These are phyloP conservation scores for Fraxinus albicans DNA, from an alignment of 305 asterid genomes.

Conservation along the genomic window DNA sequence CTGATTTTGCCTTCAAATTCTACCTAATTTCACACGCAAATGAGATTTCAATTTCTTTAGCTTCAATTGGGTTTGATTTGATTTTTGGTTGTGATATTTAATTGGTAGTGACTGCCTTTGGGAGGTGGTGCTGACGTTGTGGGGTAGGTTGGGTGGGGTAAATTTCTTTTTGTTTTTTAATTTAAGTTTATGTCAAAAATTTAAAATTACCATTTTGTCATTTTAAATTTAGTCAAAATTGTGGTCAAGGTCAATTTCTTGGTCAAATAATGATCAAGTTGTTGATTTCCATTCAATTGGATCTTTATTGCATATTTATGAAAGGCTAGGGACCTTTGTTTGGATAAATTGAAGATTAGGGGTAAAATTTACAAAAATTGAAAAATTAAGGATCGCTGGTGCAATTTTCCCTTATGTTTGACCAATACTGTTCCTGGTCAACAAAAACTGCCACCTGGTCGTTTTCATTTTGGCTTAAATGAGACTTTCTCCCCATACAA, in stretches of 20 bases:
- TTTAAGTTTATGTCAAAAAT: not conserved
- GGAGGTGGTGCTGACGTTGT: not conserved
- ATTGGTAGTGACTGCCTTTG: not conserved
- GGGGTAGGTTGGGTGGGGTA: not conserved
- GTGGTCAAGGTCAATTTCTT: not conserved
- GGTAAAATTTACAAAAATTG: not conserved
- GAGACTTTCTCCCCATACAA: not conserved
- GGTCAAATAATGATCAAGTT: not conserved
- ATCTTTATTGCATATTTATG: not conserved
- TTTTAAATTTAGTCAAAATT: not conserved
- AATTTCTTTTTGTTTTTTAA: too few relatives aligned
- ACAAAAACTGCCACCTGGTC: not conserved
- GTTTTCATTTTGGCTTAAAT: not conserved
- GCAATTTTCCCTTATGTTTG: not conserved
- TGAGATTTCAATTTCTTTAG: not conserved
- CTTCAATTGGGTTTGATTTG: not conserved
- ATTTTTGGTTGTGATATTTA: not conserved
- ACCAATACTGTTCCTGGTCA: not conserved
- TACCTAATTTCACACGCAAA: not conserved
- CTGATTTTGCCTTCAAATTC: not conserved
- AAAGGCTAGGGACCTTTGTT: not conserved
- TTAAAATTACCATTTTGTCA: not conserved
- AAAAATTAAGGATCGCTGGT: not conserved
- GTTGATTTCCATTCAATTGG: not conserved
- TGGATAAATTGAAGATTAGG: too few relatives aligned